These are phyloP conservation scores for Leucosporidium creatinivorum DNA, from an alignment of 768 basidiomycete genomes.

Conservation along the genomic window DNA sequence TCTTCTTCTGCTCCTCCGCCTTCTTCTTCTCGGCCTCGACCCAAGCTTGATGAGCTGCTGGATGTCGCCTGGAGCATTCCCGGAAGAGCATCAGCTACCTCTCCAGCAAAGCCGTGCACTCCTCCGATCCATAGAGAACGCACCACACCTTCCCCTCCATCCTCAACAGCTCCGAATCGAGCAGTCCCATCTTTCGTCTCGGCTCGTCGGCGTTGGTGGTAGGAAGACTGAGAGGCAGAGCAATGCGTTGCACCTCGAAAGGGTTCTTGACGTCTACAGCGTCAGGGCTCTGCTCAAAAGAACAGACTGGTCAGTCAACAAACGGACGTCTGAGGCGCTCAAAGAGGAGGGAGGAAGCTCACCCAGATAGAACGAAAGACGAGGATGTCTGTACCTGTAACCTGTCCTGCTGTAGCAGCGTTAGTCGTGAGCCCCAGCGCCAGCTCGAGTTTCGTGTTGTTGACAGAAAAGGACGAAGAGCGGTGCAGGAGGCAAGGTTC, in stretches of 20 bases:
- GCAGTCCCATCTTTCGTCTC: neutral
- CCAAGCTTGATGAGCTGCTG: no score
- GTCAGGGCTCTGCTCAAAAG: neutral
- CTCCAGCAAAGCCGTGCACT: no score
- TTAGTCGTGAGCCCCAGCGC: no score
- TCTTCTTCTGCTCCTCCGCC: neutral
- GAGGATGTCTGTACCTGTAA: no score
- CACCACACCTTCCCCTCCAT: neutral
- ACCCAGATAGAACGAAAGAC: no score
- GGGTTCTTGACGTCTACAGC: neutral
- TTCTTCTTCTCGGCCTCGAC: constrained; percentile 1
- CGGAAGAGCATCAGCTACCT: neutral
- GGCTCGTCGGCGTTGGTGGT: neutral
- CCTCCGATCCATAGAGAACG: no score
- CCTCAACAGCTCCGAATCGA: neutral
- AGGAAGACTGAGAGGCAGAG: neutral
- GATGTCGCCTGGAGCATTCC: neutral
- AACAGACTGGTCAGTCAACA: no score
- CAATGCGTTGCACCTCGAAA: neutral
- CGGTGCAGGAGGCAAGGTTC: neutral
- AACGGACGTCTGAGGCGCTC: no score
- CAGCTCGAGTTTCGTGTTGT: neutral
- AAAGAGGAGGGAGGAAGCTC: no score
- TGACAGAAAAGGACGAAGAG: neutral
- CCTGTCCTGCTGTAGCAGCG: no score